Conservation (phyloP, 345 rosid genomes). For the Camelina neglecta region DNA sequence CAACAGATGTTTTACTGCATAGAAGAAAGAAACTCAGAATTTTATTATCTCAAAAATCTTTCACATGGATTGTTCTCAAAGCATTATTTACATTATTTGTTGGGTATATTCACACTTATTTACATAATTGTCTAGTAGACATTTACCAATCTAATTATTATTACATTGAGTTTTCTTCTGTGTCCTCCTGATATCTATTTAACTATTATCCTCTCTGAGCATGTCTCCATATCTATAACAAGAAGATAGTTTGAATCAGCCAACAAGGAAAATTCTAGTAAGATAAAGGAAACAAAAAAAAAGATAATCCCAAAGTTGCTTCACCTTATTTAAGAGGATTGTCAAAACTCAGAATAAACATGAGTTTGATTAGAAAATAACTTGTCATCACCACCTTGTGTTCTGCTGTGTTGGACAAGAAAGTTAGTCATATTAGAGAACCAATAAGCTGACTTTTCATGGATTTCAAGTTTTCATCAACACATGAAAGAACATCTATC, state of each 20-base stretch:
- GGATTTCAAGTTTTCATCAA: neutral
- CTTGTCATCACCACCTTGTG: slow-evolving; percentile 31
- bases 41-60: slow-evolving; percentile 15
- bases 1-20: slow-evolving; percentile 2
- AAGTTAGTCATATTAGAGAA: slow-evolving; percentile 8
- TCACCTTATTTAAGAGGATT: slow-evolving; percentile 32
- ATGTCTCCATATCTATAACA: slow-evolving; percentile 29
- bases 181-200: slow-evolving; percentile 40
- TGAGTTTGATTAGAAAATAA: slow-evolving; percentile 25
- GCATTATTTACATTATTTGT: slow-evolving; percentile 39
- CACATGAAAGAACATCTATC: neutral
- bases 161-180: slow-evolving; percentile 31
- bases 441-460: neutral
- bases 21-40: slow-evolving; percentile 1
- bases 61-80: slow-evolving; percentile 16
- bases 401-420: slow-evolving; percentile 31
- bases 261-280: neutral
- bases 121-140: slow-evolving; percentile 33
- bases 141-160: slow-evolving; percentile 34
- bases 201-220: slow-evolving; percentile 35
- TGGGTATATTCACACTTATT: slow-evolving; percentile 26
- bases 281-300: neutral
- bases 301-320: neutral
- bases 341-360: slow-evolving; percentile 20
- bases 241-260: slow-evolving; percentile 39